A percentile compares a stretch with the other conserved stretches of the same genome.
These are phyloP conservation scores for Lodderomyces margitis DNA, from an alignment of 1,139 yeast species.

Conservation along the genomic window DNA sequence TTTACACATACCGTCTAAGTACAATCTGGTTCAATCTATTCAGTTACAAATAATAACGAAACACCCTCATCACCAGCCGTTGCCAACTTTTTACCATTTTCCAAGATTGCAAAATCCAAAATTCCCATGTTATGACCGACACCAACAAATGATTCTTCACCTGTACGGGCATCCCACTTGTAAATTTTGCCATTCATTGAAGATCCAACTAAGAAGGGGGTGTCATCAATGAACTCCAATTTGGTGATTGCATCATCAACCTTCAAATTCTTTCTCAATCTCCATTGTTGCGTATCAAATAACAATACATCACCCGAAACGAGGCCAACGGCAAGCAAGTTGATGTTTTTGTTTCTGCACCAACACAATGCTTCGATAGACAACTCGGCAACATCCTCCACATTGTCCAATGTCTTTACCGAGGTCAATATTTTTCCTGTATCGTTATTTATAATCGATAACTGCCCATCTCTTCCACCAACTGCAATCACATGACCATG, in stretches of 20 bases:
- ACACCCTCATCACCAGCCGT: constrained; percentile 99
- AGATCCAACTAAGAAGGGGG: constrained; percentile 64
- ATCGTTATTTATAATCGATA: constrained; percentile 71
- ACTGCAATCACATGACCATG: constrained; percentile 55
- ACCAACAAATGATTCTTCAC: constrained; percentile 70
- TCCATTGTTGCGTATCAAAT: constrained; percentile 85
- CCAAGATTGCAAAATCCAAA: constrained; percentile 68
- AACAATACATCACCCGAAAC: constrained; percentile 84
- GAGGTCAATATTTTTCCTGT: constrained; percentile 68
- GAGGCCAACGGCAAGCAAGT: constrained; percentile 74
- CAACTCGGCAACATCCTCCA: constrained; percentile 67
- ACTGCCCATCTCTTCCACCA: constrained; percentile 85
- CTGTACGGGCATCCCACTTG: constrained; percentile 88
- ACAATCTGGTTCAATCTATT: too few species aligned
- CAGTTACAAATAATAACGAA: constrained; percentile 57
- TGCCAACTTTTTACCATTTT: constrained; percentile 66
- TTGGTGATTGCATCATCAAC: constrained; percentile 84
- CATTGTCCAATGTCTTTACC: constrained; percentile 61
- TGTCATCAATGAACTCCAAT: constrained; percentile 58
- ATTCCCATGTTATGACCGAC: constrained; percentile 95
- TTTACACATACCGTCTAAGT: too few species aligned
- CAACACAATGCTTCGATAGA: constrained; percentile 86
- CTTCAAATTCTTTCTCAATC: constrained; percentile 67
- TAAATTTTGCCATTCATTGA: constrained; percentile 84
- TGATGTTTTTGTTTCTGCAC: constrained; percentile 62